Base-by-base conservation (phyloP, 169 alveolate species). In the Condylostoma magnum region DNA sequence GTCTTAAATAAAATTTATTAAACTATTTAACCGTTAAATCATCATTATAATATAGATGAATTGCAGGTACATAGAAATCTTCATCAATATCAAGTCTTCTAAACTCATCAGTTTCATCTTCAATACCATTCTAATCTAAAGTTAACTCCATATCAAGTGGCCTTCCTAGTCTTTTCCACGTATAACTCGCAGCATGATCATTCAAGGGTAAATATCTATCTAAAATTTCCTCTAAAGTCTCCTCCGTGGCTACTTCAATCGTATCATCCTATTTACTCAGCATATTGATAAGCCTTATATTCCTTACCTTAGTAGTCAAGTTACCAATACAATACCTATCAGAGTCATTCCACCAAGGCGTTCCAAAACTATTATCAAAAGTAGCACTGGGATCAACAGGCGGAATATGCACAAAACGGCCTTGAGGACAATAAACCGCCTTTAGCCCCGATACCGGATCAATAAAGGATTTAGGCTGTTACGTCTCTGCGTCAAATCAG, bases 1-100 rank as follows among this genome's bases (percentile, higher is more conserved):
- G n/a, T n/a, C n/a, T n/a, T n/a, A n/a, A n/a, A n/a, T n/a, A n/a
- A n/a, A 41, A 41, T 36, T 57, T 60, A 48, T 41, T 41, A 41
- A 27, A 8, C 20, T 54, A 54, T 20, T 28, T 54, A 10, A 58
- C 95, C 4, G 98, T 90, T 55, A 93, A 80, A 77, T 92, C 97
- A 73, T 95, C 97, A 70, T 93, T 88, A 83, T 88, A 93, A 75
- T 95, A 91, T 48, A 93, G 77, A 79, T 90, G 97, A 63, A 93
- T 81, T 25, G 94, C 91, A 5, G 98, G 97, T 37, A 93, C 86
- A 75, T 91, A 92, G 68, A 84, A 86, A 47, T 92, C 93, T 28
- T 87, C 94, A 65, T 90, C 94, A 25, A 90, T 83, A 47, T 84
- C 91, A n/a, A 88, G 83, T 37, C 76, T 65, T 55, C 63, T 53